Evolutionary conservation across 192 early-diverging fungal genomes (phyloP), one percentile per base, ranked within the genome.

Genomic region (Thoreauomyces humboldtii): DNA sequence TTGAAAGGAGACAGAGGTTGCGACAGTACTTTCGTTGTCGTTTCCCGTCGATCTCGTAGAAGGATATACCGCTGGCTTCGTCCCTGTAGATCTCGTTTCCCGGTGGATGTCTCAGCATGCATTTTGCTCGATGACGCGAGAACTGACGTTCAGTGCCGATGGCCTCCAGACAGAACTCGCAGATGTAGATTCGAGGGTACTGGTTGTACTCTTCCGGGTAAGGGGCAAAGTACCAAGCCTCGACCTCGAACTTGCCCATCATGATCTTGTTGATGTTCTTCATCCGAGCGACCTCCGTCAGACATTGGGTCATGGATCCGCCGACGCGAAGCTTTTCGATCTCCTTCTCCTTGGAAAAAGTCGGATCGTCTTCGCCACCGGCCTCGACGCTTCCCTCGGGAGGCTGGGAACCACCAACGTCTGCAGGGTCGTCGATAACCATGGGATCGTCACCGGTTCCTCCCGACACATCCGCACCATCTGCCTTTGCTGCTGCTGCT

Each of bases 221-320:
- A 0, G 97, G 95, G 32, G 94, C 95, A 82, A 98, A 98, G 74
- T 99, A 99, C 97, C 97, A 99, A 0, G 95, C 85, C 71, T 96
- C 93, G 28, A 98, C 89, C 67, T 92, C 87, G 70, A 87, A 84
- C 71, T 89, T 81, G 34, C 97, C 97, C 74, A 99, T 92, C 64
- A 93, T 84, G 44, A 99, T 94, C 48, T 81, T 66, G 62, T 94
- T 89, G 76, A 99, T 82, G 71, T 98, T 98, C 77, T 98, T 98
- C 64, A 98, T 88, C 7, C 95, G 85, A 4, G 93, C 86, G 24
- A 98, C 86, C 70, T 99, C 97, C 48, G 88, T 84, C n/a, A 89
- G 84, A 51, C 87, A 91, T 74, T 98, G 96, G 0, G 96, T 97
- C 96, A 98, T 98, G 9, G 92, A 94, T 14, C 96, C 96, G 21